phyloP scores from a whole-genome alignment of 495 filamentous ascomycete genomes.

The Penicilliopsis zonata region DNA sequence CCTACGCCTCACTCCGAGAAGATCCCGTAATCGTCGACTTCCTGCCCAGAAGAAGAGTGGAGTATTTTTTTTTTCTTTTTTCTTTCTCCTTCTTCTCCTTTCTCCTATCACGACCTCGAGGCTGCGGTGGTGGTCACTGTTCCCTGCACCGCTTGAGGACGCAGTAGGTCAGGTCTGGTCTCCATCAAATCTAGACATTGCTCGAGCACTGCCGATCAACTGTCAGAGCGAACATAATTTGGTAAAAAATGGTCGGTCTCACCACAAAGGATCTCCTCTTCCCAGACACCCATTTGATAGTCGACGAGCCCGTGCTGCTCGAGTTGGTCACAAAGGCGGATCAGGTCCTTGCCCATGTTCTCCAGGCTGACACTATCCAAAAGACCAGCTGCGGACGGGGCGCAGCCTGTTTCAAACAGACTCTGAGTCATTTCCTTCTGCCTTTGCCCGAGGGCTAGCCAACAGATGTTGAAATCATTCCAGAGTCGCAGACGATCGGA shows the following conservation, averaged over 20 bases:
- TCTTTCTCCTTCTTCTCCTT: neutral
- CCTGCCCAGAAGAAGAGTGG: too few relatives aligned
- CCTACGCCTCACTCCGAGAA: too few relatives aligned
- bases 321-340: constrained; percentile 71
- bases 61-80: neutral
- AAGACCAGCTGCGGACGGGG: constrained; percentile 48
- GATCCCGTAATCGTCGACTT: too few relatives aligned
- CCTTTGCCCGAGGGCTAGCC: constrained; percentile 76
- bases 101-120: constrained; percentile 9
- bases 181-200: constrained; percentile 52
- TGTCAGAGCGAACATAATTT: constrained; percentile 1
- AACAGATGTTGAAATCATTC: constrained; percentile 92
- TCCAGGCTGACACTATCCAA: constrained; percentile 58
- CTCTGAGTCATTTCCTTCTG: constrained; percentile 67
- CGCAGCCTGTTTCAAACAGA: constrained; percentile 45
- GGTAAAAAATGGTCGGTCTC: constrained; percentile 22
- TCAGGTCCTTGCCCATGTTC: constrained; percentile 68
- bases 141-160: constrained; percentile 8
- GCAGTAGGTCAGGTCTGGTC: constrained; percentile 20
- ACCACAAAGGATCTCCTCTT: constrained; percentile 83
- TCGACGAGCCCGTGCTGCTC: constrained; percentile 88
- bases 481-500: constrained; percentile 67
- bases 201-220: constrained; percentile 39
- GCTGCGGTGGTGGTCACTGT: constrained; percentile 13
- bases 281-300: constrained; percentile 94